Evolutionary conservation across 306 rosid genomes (phyloP), one percentile per base, ranked within the genome.

Genomic region (Vigna trinervia): DNA sequence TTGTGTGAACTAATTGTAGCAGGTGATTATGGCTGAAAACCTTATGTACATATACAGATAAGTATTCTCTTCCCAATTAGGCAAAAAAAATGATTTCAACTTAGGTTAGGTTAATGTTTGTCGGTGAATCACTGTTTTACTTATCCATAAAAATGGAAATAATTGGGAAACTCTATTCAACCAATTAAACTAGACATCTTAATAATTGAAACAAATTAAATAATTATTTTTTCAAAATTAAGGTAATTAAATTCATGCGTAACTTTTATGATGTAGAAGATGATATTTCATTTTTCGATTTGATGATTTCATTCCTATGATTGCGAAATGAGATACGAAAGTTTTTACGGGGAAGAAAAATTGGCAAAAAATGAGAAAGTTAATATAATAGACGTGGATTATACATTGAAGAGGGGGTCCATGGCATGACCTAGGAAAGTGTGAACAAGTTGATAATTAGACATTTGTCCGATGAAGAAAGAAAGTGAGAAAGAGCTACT

Each of bases 391-490:
- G 4, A 56, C 19, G 19, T 17, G 19, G 19, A 17, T 17, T 17
- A 17, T 17, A 17, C 38, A 34, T 34, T 77, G 4, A 3, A 12
- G 30, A 8, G 7, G 56, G 71, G 81, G 78, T 28, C 77, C 84
- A 56, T 11, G 4, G 48, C 54, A 71, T 8, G 76, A 60, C 76
- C 74, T 67, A 28, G 76, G 83, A 62, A 73, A 51, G 64, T 34
- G 84, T 67, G 77, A 78, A 38, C 84, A 68, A 66, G 84, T 87
- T 82, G 88, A 79, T 66, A 71, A 69, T 11, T 34, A 48, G 86
- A 78, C 80, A 58, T 81, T 74, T 82, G 89, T 78, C 85, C 79
- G 88, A 86, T 80, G 26, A 80, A 56, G 71, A 84, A 81, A 73
- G 59, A 64, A 64, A 64, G 7, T 38, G 9, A 38, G 69, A 73